Evolutionary conservation across 169 alveolate species (phyloP).

Genomic region (Plasmodium vivax): DNA sequence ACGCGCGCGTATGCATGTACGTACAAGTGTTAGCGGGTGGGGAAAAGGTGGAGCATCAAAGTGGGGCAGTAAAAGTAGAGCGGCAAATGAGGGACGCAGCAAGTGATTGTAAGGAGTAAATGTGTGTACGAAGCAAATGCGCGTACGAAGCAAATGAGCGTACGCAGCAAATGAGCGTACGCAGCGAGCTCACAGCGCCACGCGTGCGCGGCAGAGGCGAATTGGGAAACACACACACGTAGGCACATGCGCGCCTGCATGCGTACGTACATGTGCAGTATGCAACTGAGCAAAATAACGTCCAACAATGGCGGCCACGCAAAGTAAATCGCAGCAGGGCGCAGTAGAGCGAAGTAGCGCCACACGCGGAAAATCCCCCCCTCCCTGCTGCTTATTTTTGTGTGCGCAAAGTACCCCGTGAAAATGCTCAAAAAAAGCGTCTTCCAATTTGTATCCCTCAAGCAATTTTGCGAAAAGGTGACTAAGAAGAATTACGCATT

Average conservation of each 20-base stretch:
- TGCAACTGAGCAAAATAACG: not conserved
- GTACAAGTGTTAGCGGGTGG: not conserved
- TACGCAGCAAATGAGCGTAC: not conserved
- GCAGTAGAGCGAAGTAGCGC: not conserved
- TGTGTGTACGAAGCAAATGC: not conserved
- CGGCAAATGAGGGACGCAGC: not conserved
- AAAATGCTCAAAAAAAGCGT: not conserved
- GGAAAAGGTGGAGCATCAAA: not conserved
- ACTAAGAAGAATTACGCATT: not conserved
- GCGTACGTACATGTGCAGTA: conserved; percentile 1
- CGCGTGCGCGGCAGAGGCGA: not conserved
- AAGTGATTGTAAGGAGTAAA: too few relatives aligned
- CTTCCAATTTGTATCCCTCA: not conserved
- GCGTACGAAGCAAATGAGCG: not conserved
- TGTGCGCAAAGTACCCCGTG: not conserved
- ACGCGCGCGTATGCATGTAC: not conserved
- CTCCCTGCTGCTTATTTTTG: not conserved
- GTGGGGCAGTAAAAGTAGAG: not conserved
- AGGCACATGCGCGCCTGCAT: not conserved
- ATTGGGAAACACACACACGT: not conserved
- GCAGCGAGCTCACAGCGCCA: not conserved
- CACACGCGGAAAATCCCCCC: not conserved
- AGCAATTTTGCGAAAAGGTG: not conserved
- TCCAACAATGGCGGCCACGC: not conserved
- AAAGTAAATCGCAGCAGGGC: not conserved